These are phyloP conservation scores for Curvularia lunata DNA, from an alignment of 2,329 filamentous ascomycete genomes.

Conservation along the genomic window DNA sequence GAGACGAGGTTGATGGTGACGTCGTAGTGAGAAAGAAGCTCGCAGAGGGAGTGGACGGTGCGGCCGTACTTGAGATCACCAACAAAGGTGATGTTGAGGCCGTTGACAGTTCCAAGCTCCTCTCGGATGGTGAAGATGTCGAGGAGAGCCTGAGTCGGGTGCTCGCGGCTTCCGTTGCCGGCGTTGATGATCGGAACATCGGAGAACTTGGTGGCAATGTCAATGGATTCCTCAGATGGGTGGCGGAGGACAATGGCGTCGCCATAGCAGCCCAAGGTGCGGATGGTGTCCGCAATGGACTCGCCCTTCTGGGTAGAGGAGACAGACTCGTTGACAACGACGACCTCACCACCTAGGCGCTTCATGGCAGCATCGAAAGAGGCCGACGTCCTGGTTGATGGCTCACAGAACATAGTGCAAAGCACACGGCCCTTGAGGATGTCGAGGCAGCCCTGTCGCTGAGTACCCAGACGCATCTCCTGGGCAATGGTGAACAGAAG, in stretches of 20 bases:
- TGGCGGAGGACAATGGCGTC: conserved; percentile 97
- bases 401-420: conserved; percentile 96
- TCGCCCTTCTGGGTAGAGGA: conserved; percentile 96
- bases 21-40: conserved; percentile 93
- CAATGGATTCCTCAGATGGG: conserved; percentile 79
- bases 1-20: conserved; percentile 92
- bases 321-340: conserved; percentile 79
- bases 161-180: conserved; percentile 93
- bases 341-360: conserved; percentile 85
- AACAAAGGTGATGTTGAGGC: conserved; percentile 92
- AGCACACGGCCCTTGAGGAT: conserved; percentile 85
- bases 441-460: conserved; percentile 87
- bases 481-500: conserved; percentile 94
- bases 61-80: conserved; percentile 93
- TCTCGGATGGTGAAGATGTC: conserved; percentile 99
- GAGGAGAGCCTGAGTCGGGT: conserved; percentile 96
- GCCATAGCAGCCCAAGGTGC: conserved; percentile 91
- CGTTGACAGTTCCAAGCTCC: conserved; percentile 93
- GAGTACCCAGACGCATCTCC: conserved; percentile 95
- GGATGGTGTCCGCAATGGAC: conserved; percentile 88
- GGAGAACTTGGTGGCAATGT: conserved; percentile 84
- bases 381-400: conserved; percentile 90
- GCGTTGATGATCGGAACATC: conserved; percentile 95
- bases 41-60: conserved; percentile 92
- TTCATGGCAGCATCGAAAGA: conserved; percentile 99